Evolutionary conservation across 2,329 filamentous ascomycete species (phyloP), one percentile per base, ranked within the genome.

Genomic region (Domatiomyces catenatus): DNA sequence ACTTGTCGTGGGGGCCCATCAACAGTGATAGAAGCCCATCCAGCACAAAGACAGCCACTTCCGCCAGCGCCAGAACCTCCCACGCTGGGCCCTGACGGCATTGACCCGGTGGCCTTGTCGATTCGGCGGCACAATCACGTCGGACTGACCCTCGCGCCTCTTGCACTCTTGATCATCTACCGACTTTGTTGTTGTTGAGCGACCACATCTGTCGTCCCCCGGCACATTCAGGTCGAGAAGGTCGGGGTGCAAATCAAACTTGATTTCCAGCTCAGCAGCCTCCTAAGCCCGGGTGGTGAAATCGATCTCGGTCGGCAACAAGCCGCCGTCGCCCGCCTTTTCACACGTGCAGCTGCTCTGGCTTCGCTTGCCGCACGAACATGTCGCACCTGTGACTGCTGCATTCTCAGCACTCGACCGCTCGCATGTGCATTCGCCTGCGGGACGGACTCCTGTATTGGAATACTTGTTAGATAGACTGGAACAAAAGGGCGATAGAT

Each of bases 261-360:
- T 6, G 22, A 24, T 24, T 3, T 15, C 32, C 32, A 39, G 8
- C 32, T 39, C 32, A 15, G 8, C 1, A 15, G 32, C 32, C 20
- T 42, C 47, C 48, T 56, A 60, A 48, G 61, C 59, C 70, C 76
- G 79, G 50, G 82, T 86, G 39, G 88, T 95, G 64, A 94, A 95
- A 68, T 95, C 89, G 47, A 77, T 85, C 77, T 95, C 89, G 59
- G 83, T 69, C 24, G 79, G 75, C 58, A 83, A 78, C 52, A 75
- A 73, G 42, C 77, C 77, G 49, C 79, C 75, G 58, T 76, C 75
- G 47, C 76, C 65, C 17, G 77, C 77, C 66, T 86, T 89, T 67
- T 87, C 83, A 65, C 88, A 94, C n/a, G 84, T 92, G 70, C 86
- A 92, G 79, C 66, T 72, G 85, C 83, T 74, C 59, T 79, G 75